Base-by-base conservation (phyloP, 2,329 filamentous ascomycete genomes). In the Fusarium hostae region DNA sequence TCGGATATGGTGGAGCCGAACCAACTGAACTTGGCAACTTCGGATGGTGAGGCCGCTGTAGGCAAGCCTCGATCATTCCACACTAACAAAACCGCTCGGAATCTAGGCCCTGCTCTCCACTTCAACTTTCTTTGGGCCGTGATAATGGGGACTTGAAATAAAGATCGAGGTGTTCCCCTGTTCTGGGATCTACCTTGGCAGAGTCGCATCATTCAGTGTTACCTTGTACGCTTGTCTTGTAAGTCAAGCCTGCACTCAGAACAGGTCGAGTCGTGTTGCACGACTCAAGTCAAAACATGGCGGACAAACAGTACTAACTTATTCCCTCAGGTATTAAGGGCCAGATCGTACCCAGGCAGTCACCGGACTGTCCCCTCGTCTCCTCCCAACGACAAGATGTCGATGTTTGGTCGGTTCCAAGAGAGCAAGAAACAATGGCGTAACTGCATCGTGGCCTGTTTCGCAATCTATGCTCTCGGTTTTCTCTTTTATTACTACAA, bases 401-500 rank as follows among this genome's bases (percentile, higher is more conserved):
- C 40, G 6, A 22, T 39, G 1, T 30, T 67, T n/a, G 26, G 41
- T 20, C 48, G 64, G 10, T 32, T 62, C 22, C 63, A 55, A 30
- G 56, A 67, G 13, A 48, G 35, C 30, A 55, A 40, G 34, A 66
- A 50, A 37, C 32, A 61, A 18, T 50, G 32, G 15, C 56, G 64
- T 10, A 13, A 44, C 12, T 30, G 16, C 2, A 16, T 67, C 9
- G n/a, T n/a, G 2, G n/a, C 26, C 8, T 62, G 63, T 26, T 22
- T 54, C 20, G 34, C 43, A 1, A n/a, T 67, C 16, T 67, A 67
- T 18, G 24, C 59, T 3, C 9, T 67, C 5, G 48, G 32, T 1
- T n/a, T 67, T 34, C 20, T 67, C 2, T 50, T 22, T 1, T 50
- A 62, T 7, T 55, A 45, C 7, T 61, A 51, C 28, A 51, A 20